phyloP scores from a whole-genome alignment of 2,329 filamentous ascomycete species.

The Pseudocercospora vitis region DNA sequence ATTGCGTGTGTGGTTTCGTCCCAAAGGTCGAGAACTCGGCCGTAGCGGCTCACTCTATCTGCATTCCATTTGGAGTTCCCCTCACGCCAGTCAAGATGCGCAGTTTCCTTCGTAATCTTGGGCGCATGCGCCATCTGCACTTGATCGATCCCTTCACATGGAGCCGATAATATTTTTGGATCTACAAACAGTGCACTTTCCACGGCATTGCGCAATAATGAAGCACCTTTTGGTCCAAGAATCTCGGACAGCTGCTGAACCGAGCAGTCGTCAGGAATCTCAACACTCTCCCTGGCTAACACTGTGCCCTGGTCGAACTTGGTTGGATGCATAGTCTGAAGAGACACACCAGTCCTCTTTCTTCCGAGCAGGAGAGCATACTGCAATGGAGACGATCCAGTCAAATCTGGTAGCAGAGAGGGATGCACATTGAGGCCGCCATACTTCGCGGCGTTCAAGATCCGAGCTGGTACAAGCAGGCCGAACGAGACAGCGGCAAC shows the following conservation, averaged over 20 bases:
- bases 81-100: conserved; percentile 62
- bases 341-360: conserved; percentile 67
- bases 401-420: conserved; percentile 74
- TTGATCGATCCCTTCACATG: conserved; percentile 25
- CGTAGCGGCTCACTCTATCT: conserved; percentile 56
- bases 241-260: conserved; percentile 53
- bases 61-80: conserved; percentile 55
- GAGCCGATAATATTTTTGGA: conserved; percentile 41
- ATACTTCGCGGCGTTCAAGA: conserved; percentile 70
- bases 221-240: conserved; percentile 65
- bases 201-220: conserved; percentile 69
- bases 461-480: conserved; percentile 75
- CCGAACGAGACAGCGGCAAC: conserved; percentile 94
- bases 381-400: conserved; percentile 82
- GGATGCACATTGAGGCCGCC: conserved; percentile 93
- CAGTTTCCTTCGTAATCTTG: conserved; percentile 68
- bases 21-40: conserved; percentile 69
- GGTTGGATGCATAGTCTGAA: conserved; percentile 79
- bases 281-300: conserved; percentile 64
- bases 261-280: conserved; percentile 51
- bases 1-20: conserved; percentile 41
- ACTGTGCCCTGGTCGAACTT: conserved; percentile 78
- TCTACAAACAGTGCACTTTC: conserved; percentile 63
- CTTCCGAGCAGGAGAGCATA: conserved; percentile 70
- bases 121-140: conserved; percentile 57